Evolutionary conservation across 148 eudicot genomes (phyloP).

Genomic region (Simmondsia chinensis): DNA sequence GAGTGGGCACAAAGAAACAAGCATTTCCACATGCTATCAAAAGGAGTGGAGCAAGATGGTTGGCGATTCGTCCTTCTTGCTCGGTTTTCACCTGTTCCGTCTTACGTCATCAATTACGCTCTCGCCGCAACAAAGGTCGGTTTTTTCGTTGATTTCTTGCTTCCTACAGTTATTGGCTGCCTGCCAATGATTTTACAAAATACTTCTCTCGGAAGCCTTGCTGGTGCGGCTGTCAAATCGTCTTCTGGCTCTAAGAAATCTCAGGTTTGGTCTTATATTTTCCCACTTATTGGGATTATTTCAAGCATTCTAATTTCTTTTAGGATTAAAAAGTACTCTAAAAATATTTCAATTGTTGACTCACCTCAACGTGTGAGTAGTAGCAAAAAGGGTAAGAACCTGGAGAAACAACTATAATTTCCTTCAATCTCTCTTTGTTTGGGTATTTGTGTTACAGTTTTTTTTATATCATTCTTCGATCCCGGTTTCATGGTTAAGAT

Average conservation of each 20-base stretch:
- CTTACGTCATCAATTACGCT: conserved; percentile 79
- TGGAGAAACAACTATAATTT: conserved; percentile 17
- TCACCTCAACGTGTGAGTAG: conserved; percentile 14
- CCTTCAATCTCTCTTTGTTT: background rate
- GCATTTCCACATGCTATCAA: conserved; percentile 57
- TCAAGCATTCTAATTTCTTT: conserved; percentile 71
- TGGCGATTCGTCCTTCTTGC: conserved; percentile 92
- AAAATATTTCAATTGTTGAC: conserved; percentile 23
- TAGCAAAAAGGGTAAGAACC: conserved; percentile 9
- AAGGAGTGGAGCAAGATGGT: conserved; percentile 84
- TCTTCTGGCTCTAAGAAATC: conserved; percentile 60
- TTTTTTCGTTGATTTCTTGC: conserved; percentile 61
- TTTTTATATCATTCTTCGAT: too few relatives aligned
- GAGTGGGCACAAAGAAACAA: conserved; percentile 53
- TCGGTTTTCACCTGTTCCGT: conserved; percentile 83
- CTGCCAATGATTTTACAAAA: conserved; percentile 92
- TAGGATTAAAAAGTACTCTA: conserved; percentile 55
- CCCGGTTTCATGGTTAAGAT: too few relatives aligned
- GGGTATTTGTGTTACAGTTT: too few relatives aligned
- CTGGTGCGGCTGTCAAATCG: conserved; percentile 77
- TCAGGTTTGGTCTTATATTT: conserved; percentile 59
- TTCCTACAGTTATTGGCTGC: conserved; percentile 76
- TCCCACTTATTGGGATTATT: conserved; percentile 66
- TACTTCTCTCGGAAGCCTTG: conserved; percentile 90
- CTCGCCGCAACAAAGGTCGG: conserved; percentile 70